phyloP scores from a whole-genome alignment of 306 rosid species.

The Rubus parviflorus region DNA sequence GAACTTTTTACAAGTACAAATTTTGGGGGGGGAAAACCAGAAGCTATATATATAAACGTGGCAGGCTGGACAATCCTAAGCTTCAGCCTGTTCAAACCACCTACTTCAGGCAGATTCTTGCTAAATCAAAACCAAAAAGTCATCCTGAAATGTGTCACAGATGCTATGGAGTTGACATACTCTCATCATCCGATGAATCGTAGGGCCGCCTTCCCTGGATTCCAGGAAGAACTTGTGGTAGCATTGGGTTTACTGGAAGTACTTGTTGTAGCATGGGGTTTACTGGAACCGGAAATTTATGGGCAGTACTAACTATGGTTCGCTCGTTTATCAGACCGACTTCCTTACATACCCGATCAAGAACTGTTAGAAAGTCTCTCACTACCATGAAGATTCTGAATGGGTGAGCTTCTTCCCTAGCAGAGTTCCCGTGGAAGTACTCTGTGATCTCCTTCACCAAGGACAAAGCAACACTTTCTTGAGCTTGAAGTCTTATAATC shows the following conservation, averaged over 20 bases:
- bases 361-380: slow-evolving; percentile 69
- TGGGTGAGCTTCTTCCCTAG: slow-evolving; percentile 98
- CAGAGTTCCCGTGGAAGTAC: slow-evolving; percentile 89
- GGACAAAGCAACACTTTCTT: slow-evolving; percentile 80
- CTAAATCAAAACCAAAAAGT: slow-evolving; percentile 36
- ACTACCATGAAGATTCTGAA: slow-evolving; percentile 93
- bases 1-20: slow-evolving; percentile 56
- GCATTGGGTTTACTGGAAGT: slow-evolving; percentile 80
- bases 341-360: slow-evolving; percentile 92
- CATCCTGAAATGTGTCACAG: slow-evolving; percentile 18
- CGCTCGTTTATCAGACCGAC: slow-evolving; percentile 81
- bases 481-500: slow-evolving; percentile 71
- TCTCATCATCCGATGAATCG: slow-evolving; percentile 60
- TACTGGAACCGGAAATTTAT: slow-evolving; percentile 87
- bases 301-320: slow-evolving; percentile 72
- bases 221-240: slow-evolving; percentile 71
- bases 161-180: slow-evolving; percentile 39
- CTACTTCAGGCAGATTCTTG: slow-evolving; percentile 42
- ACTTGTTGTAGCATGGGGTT: slow-evolving; percentile 62
- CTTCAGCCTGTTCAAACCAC: slow-evolving; percentile 42
- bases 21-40: slow-evolving; percentile 21
- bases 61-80: slow-evolving; percentile 25
- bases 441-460: slow-evolving; percentile 94
- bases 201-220: slow-evolving; percentile 36
- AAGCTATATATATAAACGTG: slow-evolving; percentile 9